These are phyloP conservation scores for Dictyostelium intermedium DNA, from an alignment of 78 protist genomes.

Conservation along the genomic window DNA sequence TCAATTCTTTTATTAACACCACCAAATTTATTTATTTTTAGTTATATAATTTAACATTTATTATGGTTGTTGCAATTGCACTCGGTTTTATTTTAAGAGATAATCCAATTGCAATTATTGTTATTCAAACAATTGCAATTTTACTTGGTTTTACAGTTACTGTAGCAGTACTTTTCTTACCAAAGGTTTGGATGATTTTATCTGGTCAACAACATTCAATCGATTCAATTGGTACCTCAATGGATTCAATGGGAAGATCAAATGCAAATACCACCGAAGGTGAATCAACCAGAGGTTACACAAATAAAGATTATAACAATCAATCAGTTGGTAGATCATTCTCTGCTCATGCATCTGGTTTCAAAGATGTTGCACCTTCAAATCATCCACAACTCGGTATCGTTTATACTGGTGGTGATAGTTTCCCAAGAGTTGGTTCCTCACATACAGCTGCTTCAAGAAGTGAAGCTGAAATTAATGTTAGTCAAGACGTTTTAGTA, in stretches of 20 bases:
- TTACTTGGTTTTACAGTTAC: slow-evolving; percentile 52
- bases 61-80: slow-evolving; percentile 60
- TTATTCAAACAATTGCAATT: slow-evolving; percentile 53
- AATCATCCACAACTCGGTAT: slow-evolving; percentile 8
- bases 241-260: slow-evolving; percentile 21
- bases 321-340: slow-evolving; percentile 2
- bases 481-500: background rate
- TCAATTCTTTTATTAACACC: too few relatives aligned
- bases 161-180: slow-evolving; percentile 48
- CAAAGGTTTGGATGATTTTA: slow-evolving; percentile 65
- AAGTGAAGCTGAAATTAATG: background rate
- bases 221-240: slow-evolving; percentile 13
- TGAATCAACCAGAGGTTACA: background rate
- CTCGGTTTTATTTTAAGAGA: slow-evolving; percentile 65
- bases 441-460: background rate
- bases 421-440: slow-evolving; percentile 1
- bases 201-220: slow-evolving; percentile 66
- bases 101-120: slow-evolving; percentile 65
- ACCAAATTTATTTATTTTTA: background rate
- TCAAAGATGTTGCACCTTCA: background rate
- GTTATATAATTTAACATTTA: slow-evolving; percentile 50
- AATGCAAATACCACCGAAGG: background rate
- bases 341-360: background rate
- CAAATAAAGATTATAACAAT: background rate
- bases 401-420: slow-evolving; percentile 56